Percentiles rank a stretch among this genome's conserved stretches.
These are phyloP conservation scores for Paraphysoderma sedebokerense DNA, from an alignment of 371 early-diverging fungal species.

Conservation along the genomic window DNA sequence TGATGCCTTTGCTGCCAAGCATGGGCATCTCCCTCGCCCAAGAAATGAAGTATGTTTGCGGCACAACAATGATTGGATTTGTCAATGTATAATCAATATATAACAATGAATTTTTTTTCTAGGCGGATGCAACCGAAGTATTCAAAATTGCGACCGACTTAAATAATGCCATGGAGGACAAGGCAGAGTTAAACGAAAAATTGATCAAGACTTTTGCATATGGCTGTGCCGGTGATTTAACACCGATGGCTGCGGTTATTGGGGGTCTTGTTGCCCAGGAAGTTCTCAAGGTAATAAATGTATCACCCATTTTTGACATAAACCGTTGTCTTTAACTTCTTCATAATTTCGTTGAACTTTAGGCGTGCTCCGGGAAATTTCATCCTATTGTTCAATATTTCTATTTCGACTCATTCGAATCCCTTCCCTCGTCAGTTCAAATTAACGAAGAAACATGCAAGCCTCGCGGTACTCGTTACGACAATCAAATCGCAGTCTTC, in stretches of 20 bases:
- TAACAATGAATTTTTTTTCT: conserved; percentile 9
- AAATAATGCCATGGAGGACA: conserved; percentile 25
- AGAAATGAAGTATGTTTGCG: conserved; percentile 34
- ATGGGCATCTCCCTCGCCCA: conserved; percentile 48
- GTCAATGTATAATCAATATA: neutral
- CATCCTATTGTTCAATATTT: conserved; percentile 88
- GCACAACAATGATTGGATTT: conserved; percentile 14
- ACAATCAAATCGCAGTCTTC: conserved; percentile 89
- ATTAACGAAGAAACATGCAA: conserved; percentile 54
- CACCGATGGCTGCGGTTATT: conserved; percentile 95
- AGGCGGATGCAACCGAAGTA: conserved; percentile 45
- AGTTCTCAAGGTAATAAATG: conserved; percentile 69
- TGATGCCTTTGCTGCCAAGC: conserved; percentile 43
- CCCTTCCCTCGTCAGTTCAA: conserved; percentile 47
- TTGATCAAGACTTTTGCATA: conserved; percentile 71
- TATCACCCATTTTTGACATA: neutral
- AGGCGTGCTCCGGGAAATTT: conserved; percentile 84
- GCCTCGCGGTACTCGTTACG: conserved; percentile 75
- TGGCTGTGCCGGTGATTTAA: conserved; percentile 72
- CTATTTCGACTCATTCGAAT: conserved; percentile 97
- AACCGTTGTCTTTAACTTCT: neutral
- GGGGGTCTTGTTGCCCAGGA: conserved; percentile 99
- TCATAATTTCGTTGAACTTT: too few species aligned
- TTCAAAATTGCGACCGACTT: conserved; percentile 35
- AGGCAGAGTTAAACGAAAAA: conserved; percentile 69